These are phyloP conservation scores for Phaeosphaeria sp. DNA, from an alignment of 2,329 filamentous ascomycete species.

Conservation along the genomic window DNA sequence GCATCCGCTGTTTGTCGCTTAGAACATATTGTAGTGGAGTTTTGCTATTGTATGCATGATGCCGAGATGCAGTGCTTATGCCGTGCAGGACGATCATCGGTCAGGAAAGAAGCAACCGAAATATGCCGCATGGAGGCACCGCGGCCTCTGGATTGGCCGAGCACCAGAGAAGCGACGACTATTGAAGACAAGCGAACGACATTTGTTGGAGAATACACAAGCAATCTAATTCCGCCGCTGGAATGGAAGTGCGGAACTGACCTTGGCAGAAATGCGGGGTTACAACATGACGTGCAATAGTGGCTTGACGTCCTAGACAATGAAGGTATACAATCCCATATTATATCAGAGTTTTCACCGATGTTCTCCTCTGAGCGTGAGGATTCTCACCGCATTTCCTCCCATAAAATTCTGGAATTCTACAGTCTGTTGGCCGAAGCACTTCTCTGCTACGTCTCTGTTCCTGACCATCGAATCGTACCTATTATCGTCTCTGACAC, in stretches of 20 bases:
- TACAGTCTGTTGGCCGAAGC: background rate
- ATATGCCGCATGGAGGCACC: background rate
- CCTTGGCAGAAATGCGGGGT: background rate
- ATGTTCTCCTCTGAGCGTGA: background rate
- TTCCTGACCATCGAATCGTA: slow-evolving; percentile 1
- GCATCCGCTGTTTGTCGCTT: slow-evolving; percentile 1
- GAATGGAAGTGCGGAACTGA: background rate
- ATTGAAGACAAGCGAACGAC: background rate
- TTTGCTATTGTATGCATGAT: slow-evolving; percentile 4
- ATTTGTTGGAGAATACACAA: background rate
- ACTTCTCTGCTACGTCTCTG: background rate
- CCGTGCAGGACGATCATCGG: background rate
- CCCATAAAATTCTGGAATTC: background rate
- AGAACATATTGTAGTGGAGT: slow-evolving; percentile 1
- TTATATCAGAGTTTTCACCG: background rate
- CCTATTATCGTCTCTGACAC: background rate
- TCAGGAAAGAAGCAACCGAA: background rate
- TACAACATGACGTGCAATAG: background rate
- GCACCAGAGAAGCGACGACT: background rate
- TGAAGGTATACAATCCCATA: background rate
- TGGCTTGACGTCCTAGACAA: background rate
- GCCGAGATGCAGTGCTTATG: slow-evolving; percentile 1
- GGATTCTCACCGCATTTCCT: background rate
- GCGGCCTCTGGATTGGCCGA: background rate
- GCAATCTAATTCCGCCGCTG: background rate